A percentile compares a stretch with the other conserved stretches of the same genome.
These are phyloP conservation scores for Trichoderma brevicompactum DNA, from an alignment of 2,329 filamentous ascomycete species.

Conservation along the genomic window DNA sequence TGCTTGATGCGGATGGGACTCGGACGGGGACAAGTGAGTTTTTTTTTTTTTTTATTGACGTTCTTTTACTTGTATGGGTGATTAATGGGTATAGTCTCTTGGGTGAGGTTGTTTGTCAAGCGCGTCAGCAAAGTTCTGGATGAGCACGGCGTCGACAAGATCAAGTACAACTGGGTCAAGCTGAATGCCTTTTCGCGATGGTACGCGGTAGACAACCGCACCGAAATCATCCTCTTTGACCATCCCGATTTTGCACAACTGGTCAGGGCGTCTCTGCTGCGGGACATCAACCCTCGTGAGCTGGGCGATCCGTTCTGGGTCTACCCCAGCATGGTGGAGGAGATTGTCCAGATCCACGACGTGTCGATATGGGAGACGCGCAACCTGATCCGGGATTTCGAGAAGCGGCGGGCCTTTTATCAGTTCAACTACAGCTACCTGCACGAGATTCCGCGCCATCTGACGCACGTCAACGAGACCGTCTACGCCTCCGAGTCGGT, in stretches of 20 bases:
- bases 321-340: constrained; percentile 39
- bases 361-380: constrained; percentile 48
- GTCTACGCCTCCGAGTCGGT: constrained; percentile 44
- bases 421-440: constrained; percentile 42
- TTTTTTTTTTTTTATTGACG: neutral
- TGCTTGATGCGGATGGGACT: constrained; percentile 21
- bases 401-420: constrained; percentile 34
- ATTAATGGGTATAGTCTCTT: constrained; percentile 36
- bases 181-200: constrained; percentile 42
- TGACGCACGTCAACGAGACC: constrained; percentile 51
- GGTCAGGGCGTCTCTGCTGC: constrained; percentile 12
- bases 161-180: constrained; percentile 43
- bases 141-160: neutral
- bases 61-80: neutral
- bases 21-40: constrained; percentile 16
- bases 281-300: constrained; percentile 13
- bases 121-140: constrained; percentile 27
- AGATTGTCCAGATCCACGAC: constrained; percentile 42
- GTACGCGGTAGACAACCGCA: constrained; percentile 33
- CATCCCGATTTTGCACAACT: constrained; percentile 22
- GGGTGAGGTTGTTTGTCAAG: constrained; percentile 42
- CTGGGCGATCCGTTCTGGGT: constrained; percentile 45
- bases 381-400: constrained; percentile 41
- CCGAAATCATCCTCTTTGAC: constrained; percentile 42
- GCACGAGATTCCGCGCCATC: constrained; percentile 50